Percentiles rank a stretch among this genome's conserved stretches.
Evolutionary conservation across 1,284 basidiomycete species (phyloP).

Genomic region (Rhodofomes roseus): DNA sequence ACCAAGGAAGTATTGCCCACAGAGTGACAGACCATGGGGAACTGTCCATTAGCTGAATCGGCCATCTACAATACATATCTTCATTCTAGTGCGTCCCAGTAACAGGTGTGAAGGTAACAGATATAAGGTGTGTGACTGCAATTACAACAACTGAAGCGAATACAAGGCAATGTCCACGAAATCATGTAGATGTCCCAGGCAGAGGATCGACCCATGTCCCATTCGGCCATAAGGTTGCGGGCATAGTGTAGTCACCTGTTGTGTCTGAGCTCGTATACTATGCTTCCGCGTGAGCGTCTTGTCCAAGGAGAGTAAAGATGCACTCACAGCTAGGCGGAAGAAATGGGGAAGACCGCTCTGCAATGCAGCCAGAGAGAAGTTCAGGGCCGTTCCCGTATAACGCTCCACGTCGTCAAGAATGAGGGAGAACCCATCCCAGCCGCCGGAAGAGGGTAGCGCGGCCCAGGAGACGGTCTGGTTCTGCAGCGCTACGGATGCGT

Average conservation of each 20-base stretch:
- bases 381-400: conserved; percentile 62
- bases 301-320: not conserved
- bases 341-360: conserved; percentile 71
- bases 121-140: not conserved
- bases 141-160: not conserved
- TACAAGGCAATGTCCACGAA: not conserved
- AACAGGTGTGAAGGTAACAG: not conserved
- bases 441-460: conserved; percentile 40
- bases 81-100: not conserved
- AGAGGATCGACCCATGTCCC: conserved; percentile 77
- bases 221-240: conserved; percentile 76
- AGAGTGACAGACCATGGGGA: too few relatives aligned
- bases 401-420: conserved; percentile 85
- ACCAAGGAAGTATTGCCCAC: too few relatives aligned
- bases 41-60: too few relatives aligned
- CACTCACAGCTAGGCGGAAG: conserved; percentile 79
- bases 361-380: conserved; percentile 63
- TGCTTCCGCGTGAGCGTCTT: conserved; percentile 7
- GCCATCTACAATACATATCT: too few relatives aligned
- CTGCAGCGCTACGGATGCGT: conserved; percentile 47
- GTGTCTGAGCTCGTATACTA: conserved; percentile 53
- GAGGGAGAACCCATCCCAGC: conserved; percentile 78
- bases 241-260: conserved; percentile 79
- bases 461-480: conserved; percentile 68
- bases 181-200: conserved; percentile 57